Percentiles rank a stretch among this genome's conserved stretches.
These are phyloP conservation scores for Leptosphaerulina australis DNA, from an alignment of 2,329 filamentous ascomycete species.

Conservation along the genomic window DNA sequence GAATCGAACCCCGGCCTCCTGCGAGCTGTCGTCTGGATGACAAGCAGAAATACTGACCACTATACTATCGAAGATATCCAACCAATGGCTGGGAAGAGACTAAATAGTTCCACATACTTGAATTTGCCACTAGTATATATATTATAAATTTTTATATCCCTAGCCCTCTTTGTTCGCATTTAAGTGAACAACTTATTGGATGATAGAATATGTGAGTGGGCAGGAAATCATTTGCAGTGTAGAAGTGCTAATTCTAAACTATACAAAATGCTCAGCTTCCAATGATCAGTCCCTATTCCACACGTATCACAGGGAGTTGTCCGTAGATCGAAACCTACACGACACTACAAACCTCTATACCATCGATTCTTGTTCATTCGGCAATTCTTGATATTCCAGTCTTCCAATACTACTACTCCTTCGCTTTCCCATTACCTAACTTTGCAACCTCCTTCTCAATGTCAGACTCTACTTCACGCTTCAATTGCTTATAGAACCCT, in stretches of 20 bases:
- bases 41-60: constrained; percentile 18
- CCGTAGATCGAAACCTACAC: too few species aligned
- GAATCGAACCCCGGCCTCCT: constrained; percentile 20
- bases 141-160: background rate
- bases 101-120: constrained; percentile 4
- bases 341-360: too few species aligned
- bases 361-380: too few species aligned
- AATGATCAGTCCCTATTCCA: background rate
- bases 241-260: background rate
- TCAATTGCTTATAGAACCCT: constrained; percentile 72
- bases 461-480: constrained; percentile 50
- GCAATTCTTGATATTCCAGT: too few species aligned
- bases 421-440: constrained; percentile 48
- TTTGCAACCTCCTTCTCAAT: constrained; percentile 56
- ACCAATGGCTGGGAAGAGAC: constrained; percentile 9
- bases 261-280: background rate
- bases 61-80: constrained; percentile 21
- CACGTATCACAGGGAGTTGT: background rate
- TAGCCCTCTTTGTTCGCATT: too few species aligned
- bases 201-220: background rate
- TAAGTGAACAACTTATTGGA: too few species aligned
- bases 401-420: background rate
- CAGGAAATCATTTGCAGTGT: background rate
- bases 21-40: constrained; percentile 14
- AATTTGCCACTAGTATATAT: fast-evolving